Percentiles rank a stretch among this genome's conserved stretches.
Evolutionary conservation across 805 yeast genomes (phyloP).

Genomic region (Teunomyces pallodes): DNA sequence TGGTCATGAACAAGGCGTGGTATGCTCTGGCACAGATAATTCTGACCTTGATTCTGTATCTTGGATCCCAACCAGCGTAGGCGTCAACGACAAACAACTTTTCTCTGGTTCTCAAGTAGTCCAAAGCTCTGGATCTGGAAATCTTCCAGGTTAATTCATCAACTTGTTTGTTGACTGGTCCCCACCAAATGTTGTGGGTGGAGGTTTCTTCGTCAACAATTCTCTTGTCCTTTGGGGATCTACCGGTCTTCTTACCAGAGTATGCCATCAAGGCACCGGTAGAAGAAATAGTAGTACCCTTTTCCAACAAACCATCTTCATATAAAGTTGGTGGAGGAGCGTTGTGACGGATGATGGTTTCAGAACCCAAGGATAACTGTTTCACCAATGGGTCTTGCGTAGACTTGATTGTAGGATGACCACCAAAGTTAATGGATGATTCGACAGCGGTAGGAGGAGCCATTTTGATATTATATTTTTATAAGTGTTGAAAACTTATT

Average conservation of each 20-base stretch:
- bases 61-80: constrained; percentile 98
- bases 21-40: constrained; percentile 97
- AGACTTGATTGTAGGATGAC: constrained; percentile 39
- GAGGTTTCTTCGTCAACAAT: constrained; percentile 93
- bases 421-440: constrained; percentile 41
- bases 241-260: constrained; percentile 94
- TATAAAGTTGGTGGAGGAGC: constrained; percentile 90
- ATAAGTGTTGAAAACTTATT: not conserved
- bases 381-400: constrained; percentile 41
- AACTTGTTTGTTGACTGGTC: constrained; percentile 95
- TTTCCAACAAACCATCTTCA: constrained; percentile 90
- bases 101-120: constrained; percentile 92
- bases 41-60: constrained; percentile 92
- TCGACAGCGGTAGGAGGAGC: constrained; percentile 46
- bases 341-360: constrained; percentile 76
- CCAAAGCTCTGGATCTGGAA: constrained; percentile 94
- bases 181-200: constrained; percentile 93
- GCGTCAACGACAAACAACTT: constrained; percentile 95
- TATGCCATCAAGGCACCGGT: constrained; percentile 95
- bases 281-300: constrained; percentile 86
- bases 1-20: constrained; percentile 97
- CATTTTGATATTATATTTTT: constrained; percentile 20
- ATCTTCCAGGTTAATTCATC: constrained; percentile 93
- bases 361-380: constrained; percentile 51
- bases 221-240: constrained; percentile 98